A percentile compares a stretch with the other conserved stretches of the same genome.
phyloP scores from a whole-genome alignment of 2,329 filamentous ascomycete species.

The Davidsoniella virescens region DNA sequence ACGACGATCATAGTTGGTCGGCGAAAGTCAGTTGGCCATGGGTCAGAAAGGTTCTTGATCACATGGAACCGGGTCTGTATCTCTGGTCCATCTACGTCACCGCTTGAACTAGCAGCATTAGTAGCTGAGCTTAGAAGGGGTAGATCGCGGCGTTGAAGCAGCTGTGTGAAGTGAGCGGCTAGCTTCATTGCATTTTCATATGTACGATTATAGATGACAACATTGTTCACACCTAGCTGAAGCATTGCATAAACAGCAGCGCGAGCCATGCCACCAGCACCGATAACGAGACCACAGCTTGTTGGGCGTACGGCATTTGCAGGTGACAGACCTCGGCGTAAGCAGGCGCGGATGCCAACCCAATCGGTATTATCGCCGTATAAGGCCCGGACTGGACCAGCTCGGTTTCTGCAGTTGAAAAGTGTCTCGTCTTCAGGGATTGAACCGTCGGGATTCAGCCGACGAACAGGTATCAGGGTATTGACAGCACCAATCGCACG shows the following conservation, averaged over 20 bases:
- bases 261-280: conserved; percentile 60
- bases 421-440: conserved; percentile 29
- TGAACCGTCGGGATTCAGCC: conserved; percentile 37
- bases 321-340: conserved; percentile 55
- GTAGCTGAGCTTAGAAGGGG: conserved; percentile 25
- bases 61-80: conserved; percentile 36
- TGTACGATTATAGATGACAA: conserved; percentile 61
- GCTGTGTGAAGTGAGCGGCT: conserved; percentile 50
- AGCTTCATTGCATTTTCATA: conserved; percentile 48
- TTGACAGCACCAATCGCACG: conserved; percentile 62
- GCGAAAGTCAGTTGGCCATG: conserved; percentile 48
- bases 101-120: background rate
- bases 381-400: conserved; percentile 50
- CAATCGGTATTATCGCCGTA: conserved; percentile 73
- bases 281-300: conserved; percentile 42
- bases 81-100: conserved; percentile 12
- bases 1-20: conserved; percentile 60
- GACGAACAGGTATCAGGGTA: conserved; percentile 55
- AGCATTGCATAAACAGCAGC: conserved; percentile 66
- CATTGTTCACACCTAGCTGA: conserved; percentile 58
- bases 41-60: conserved; percentile 37
- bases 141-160: conserved; percentile 29
- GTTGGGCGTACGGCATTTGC: conserved; percentile 45
- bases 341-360: conserved; percentile 60
- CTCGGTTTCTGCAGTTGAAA: conserved; percentile 31